These are phyloP conservation scores for Hygrocybe coccinea DNA, from an alignment of 768 basidiomycete species.

Conservation along the genomic window DNA sequence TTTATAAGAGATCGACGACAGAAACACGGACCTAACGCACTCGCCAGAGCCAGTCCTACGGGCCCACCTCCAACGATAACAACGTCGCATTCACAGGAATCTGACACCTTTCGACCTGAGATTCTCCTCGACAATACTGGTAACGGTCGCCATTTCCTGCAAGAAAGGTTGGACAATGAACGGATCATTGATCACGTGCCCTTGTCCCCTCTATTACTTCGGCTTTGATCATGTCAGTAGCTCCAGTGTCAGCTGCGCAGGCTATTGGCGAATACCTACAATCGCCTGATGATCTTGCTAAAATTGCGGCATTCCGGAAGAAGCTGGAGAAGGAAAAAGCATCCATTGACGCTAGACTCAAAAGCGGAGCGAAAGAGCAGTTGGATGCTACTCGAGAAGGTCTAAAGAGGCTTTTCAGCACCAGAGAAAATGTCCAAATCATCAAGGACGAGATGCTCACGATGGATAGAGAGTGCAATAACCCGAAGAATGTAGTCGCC, in stretches of 20 bases:
- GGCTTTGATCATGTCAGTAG: conserved; percentile 39
- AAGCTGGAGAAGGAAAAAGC: conserved; percentile 96
- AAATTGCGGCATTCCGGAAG: conserved; percentile 83
- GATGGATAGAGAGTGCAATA: conserved; percentile 69
- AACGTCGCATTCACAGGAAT: conserved; percentile 52
- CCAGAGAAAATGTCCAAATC: conserved; percentile 70
- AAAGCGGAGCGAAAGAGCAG: conserved; percentile 89
- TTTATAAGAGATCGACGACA: background rate
- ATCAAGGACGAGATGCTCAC: conserved; percentile 84
- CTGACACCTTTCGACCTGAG: background rate
- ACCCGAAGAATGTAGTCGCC: conserved; percentile 69
- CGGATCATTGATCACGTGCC: background rate
- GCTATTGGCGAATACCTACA: conserved; percentile 87
- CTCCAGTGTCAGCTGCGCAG: conserved; percentile 72
- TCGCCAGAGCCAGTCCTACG: conserved; percentile 83
- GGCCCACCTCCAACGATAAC: conserved; percentile 95
- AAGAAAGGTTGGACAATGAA: background rate
- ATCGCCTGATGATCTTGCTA: conserved; percentile 88
- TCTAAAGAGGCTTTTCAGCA: conserved; percentile 71
- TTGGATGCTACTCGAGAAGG: conserved; percentile 87
- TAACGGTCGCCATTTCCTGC: background rate
- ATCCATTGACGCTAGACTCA: conserved; percentile 84
- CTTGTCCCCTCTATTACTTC: background rate
- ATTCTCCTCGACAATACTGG: background rate
- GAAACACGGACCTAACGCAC: conserved; percentile 63